Conservation (phyloP, 306 rosid genomes). For the Cicer cuneatum region DNA sequence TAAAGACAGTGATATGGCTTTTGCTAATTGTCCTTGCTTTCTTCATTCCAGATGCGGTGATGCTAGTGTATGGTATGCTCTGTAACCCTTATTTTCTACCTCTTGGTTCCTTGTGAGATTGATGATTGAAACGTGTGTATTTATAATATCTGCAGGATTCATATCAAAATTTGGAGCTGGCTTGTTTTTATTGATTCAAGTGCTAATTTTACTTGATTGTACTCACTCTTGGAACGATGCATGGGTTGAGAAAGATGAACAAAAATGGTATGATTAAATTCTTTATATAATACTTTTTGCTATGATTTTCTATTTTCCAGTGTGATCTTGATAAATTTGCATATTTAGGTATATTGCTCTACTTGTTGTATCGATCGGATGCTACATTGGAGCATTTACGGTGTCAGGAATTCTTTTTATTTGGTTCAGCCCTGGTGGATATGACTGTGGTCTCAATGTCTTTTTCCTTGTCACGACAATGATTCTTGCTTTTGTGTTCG, state of each 20-base stretch:
- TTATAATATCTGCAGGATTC: slow-evolving; percentile 57
- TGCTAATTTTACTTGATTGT: slow-evolving; percentile 81
- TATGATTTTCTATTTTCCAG: slow-evolving; percentile 24
- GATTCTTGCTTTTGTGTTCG: slow-evolving; percentile 80
- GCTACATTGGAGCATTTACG: slow-evolving; percentile 80
- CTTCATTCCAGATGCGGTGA: slow-evolving; percentile 73
- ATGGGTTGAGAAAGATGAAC: slow-evolving; percentile 96
- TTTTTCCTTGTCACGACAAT: slow-evolving; percentile 92
- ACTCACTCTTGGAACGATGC: slow-evolving; percentile 93
- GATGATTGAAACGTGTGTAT: slow-evolving; percentile 18
- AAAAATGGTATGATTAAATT: slow-evolving; percentile 69
- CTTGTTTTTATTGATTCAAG: slow-evolving; percentile 88
- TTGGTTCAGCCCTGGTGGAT: slow-evolving; percentile 94
- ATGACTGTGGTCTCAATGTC: slow-evolving; percentile 90
- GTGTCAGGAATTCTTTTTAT: slow-evolving; percentile 83
- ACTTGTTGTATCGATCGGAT: slow-evolving; percentile 75
- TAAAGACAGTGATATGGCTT: slow-evolving; percentile 76
- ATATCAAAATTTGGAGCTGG: slow-evolving; percentile 95
- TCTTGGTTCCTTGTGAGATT: slow-evolving; percentile 26
- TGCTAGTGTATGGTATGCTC: slow-evolving; percentile 70
- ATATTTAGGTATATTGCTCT: slow-evolving; percentile 85
- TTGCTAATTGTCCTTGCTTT: slow-evolving; percentile 80
- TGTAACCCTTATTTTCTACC: slow-evolving; percentile 16
- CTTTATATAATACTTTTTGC: neutral
- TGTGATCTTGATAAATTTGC: slow-evolving; percentile 43